Conservation (phyloP, 1,284 basidiomycete species). For the Meripilus lineatus region DNA sequence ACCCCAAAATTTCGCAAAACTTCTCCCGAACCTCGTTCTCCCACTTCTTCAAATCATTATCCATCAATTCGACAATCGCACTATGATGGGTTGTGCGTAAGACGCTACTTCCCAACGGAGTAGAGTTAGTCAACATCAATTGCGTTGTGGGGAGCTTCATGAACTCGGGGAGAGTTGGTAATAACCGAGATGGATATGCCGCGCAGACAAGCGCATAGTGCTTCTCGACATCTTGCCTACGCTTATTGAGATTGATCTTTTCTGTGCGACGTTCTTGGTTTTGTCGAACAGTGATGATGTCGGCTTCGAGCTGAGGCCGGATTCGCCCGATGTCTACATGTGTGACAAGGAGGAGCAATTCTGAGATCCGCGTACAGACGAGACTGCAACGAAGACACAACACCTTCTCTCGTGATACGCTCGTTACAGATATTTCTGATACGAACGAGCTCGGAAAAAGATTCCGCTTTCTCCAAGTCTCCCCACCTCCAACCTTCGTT, state of each 20-base stretch:
- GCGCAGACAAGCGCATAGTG: not conserved
- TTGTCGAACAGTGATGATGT: constrained; percentile 13
- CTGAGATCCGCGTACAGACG: too few relatives aligned
- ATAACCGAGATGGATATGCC: constrained; percentile 4
- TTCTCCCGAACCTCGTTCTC: constrained; percentile 33
- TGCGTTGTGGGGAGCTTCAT: constrained; percentile 37
- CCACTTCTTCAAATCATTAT: constrained; percentile 47
- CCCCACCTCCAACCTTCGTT: too few relatives aligned
- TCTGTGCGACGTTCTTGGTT: constrained; percentile 5
- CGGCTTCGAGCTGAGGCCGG: constrained; percentile 9
- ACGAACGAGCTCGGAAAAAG: too few relatives aligned
- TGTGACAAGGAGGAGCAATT: too few relatives aligned
- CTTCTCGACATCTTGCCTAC: not conserved
- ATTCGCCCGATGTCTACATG: constrained; percentile 20
- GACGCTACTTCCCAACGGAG: not conserved
- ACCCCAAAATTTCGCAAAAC: constrained; percentile 44
- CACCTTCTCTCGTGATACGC: too few relatives aligned
- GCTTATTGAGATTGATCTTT: not conserved
- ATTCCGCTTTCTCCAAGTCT: too few relatives aligned
- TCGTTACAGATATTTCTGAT: too few relatives aligned
- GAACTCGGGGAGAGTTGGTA: constrained; percentile 32
- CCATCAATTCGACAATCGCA: constrained; percentile 35
- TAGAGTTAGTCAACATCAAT: constrained; percentile 28
- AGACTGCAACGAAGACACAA: too few relatives aligned
- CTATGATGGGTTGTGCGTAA: constrained; percentile 10